Percentiles rank a stretch among this genome's conserved stretches.
Evolutionary conservation across 768 basidiomycete species (phyloP).

Genomic region (Candolleomyces aberdarensis): DNA sequence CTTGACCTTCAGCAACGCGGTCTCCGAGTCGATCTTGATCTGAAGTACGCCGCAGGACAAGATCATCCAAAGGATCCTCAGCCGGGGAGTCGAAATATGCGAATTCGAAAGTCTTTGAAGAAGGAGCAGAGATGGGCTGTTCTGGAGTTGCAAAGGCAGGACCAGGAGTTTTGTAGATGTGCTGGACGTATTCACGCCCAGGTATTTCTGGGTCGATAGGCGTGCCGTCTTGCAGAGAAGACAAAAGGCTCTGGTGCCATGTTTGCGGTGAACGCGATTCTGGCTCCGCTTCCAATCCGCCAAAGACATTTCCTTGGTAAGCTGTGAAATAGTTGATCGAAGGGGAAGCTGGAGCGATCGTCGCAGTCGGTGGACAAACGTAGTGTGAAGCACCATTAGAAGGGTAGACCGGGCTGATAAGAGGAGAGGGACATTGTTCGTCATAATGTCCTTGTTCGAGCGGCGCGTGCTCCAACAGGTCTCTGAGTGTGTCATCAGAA

Average conservation of each 20-base stretch:
- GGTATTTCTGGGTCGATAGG: background rate
- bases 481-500: too few relatives aligned
- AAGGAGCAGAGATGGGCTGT: slow-evolving; percentile 17
- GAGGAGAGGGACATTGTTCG: too few relatives aligned
- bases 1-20: too few relatives aligned
- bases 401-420: too few relatives aligned
- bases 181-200: slow-evolving; percentile 1
- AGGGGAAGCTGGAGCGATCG: background rate
- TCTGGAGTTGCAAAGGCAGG: slow-evolving; percentile 32
- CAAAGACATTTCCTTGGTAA: too few relatives aligned
- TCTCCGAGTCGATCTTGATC: too few relatives aligned
- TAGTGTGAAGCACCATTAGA: too few relatives aligned
- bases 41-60: too few relatives aligned
- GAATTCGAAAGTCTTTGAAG: background rate
- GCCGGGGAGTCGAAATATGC: slow-evolving; percentile 49
- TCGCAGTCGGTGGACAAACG: background rate
- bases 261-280: background rate
- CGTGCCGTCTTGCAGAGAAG: background rate
- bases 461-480: too few relatives aligned
- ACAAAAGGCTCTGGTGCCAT: background rate
- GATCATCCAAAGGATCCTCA: slow-evolving; percentile 38
- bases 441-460: too few relatives aligned
- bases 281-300: background rate
- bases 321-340: too few relatives aligned
- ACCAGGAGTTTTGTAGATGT: slow-evolving; percentile 47